A percentile compares a stretch with the other conserved stretches of the same genome.
Conservation (phyloP, 1,139 yeast species). For the Candida sp. region DNA sequence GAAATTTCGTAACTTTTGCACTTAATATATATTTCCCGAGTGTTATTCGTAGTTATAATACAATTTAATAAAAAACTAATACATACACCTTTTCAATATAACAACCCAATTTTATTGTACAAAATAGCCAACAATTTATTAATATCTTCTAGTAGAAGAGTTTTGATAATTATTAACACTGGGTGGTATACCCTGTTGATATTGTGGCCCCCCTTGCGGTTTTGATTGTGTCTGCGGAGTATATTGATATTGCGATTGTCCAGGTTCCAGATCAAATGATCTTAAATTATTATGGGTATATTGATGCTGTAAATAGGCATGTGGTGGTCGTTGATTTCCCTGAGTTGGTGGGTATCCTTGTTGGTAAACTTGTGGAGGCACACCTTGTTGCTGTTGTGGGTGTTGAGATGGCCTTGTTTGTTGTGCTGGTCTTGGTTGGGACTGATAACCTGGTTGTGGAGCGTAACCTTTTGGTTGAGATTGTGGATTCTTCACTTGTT, state of each 20-base stretch:
- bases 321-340: conserved; percentile 4
- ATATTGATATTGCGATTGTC: conserved; percentile 5
- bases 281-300: conserved; percentile 15
- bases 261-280: conserved; percentile 1
- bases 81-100: conserved; percentile 5
- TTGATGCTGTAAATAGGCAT: conserved; percentile 4
- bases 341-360: conserved; percentile 2
- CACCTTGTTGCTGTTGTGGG: conserved; percentile 10
- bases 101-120: not conserved
- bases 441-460: conserved; percentile 4
- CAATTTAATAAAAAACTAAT: conserved; percentile 4
- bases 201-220: conserved; percentile 6
- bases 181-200: conserved; percentile 5
- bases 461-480: conserved; percentile 5
- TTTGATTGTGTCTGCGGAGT: conserved; percentile 4
- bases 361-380: conserved; percentile 5
- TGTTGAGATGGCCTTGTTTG: conserved; percentile 5
- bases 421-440: conserved; percentile 7
- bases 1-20: conserved; percentile 6
- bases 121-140: not conserved
- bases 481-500: conserved; percentile 6
- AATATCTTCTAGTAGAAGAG: conserved; percentile 8
- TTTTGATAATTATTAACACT: conserved; percentile 4
- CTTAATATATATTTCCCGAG: conserved; percentile 1
- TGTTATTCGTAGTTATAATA: not conserved